phyloP scores from a whole-genome alignment of 225 moss, liverwort and hornwort species.

The Pseudisothecium myosuroides region DNA sequence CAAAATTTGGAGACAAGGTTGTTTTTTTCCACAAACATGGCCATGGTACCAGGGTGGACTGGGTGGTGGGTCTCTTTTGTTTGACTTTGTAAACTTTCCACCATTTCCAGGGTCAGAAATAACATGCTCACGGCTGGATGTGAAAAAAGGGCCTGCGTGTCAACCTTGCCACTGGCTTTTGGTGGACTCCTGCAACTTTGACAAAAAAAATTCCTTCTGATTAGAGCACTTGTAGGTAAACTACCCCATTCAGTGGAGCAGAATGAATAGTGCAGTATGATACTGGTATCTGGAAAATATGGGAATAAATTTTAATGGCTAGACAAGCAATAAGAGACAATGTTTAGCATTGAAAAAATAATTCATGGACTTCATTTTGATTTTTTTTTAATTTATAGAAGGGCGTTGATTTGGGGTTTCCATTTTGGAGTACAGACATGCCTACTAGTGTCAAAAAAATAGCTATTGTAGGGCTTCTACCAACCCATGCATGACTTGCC shows the following conservation, averaged over 20 bases:
- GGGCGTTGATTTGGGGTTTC: neutral
- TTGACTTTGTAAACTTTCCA: neutral
- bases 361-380: rapidly evolving
- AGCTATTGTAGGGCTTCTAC: neutral
- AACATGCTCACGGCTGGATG: neutral
- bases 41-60: neutral
- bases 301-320: neutral
- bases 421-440: neutral
- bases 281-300: neutral
- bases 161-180: neutral
- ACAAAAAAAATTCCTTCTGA: neutral
- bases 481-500: rapidly evolving
- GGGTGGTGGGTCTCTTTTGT: neutral
- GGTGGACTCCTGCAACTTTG: neutral
- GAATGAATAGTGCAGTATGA: rapidly evolving
- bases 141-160: neutral
- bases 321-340: neutral
- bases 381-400: neutral
- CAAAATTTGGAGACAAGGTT: neutral
- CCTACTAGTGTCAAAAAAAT: rapidly evolving
- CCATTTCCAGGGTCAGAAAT: neutral
- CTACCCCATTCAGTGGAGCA: neutral
- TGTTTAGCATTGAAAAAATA: neutral
- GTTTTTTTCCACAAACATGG: neutral
- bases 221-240: neutral